These are phyloP conservation scores for Globisporangium nagaii DNA, from an alignment of 352 stramenopile species.

Conservation along the genomic window DNA sequence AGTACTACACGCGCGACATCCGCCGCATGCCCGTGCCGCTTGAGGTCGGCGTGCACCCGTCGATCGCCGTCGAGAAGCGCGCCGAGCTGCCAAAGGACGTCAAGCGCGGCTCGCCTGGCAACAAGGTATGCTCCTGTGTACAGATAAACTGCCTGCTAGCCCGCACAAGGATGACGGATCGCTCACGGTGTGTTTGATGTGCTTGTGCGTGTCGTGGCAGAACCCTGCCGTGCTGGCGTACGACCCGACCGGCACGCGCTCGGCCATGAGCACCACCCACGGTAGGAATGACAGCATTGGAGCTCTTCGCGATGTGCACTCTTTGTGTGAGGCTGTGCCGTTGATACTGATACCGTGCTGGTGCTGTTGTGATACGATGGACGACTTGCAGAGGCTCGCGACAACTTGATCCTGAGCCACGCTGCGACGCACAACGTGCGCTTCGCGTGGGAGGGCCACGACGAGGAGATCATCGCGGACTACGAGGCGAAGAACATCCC, in stretches of 20 bases:
- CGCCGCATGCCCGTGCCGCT: conserved; percentile 59
- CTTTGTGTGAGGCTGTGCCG: no score
- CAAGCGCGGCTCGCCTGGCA: conserved; percentile 67
- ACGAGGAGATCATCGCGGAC: conserved; percentile 73
- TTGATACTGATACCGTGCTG: not conserved
- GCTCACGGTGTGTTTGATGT: not conserved
- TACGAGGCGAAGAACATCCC: conserved; percentile 72
- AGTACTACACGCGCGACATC: conserved; percentile 89
- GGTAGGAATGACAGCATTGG: no score
- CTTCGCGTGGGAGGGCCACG: conserved; percentile 73
- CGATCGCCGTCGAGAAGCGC: conserved; percentile 47
- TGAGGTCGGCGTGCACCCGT: conserved; percentile 71
- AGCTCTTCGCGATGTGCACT: not conserved
- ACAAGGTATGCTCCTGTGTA: conserved; percentile 42
- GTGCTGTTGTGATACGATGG: no score
- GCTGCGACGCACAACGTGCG: conserved; percentile 72
- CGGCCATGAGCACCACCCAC: conserved; percentile 81
- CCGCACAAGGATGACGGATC: no score
- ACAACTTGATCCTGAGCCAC: conserved; percentile 67
- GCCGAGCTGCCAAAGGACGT: conserved; percentile 60
- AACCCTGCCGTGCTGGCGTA: conserved; percentile 83
- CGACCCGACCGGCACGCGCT: conserved; percentile 81
- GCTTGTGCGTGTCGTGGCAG: conserved; percentile 7
- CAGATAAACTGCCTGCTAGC: no score
- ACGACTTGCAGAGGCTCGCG: conserved; percentile 57